Conservation (phyloP, 2,329 filamentous ascomycete species). For the Metarhizium anisopliae region DNA sequence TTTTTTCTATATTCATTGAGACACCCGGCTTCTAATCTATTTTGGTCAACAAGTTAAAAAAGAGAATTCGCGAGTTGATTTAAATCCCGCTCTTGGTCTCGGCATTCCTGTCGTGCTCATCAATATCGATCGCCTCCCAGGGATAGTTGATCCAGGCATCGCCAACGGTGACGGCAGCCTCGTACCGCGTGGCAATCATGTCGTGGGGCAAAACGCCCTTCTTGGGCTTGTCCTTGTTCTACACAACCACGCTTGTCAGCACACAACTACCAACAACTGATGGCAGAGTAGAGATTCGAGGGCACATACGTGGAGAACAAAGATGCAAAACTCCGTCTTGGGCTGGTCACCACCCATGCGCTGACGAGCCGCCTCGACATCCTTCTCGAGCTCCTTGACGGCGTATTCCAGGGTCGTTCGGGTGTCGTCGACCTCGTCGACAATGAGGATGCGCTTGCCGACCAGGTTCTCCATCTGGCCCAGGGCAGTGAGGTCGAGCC, state of each 20-base stretch:
- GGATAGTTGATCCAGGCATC: conserved; percentile 99
- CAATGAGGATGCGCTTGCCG: conserved; percentile 84
- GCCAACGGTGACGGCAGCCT: conserved; percentile 78
- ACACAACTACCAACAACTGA: neutral
- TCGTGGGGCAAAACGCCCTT: conserved; percentile 75
- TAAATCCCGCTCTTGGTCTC: conserved; percentile 20
- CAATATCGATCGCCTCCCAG: conserved; percentile 93
- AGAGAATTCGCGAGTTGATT: neutral
- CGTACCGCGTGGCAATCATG: conserved; percentile 70
- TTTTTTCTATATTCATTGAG: neutral
- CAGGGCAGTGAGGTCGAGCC: conserved; percentile 82
- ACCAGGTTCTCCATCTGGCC: conserved; percentile 80
- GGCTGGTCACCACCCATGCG: conserved; percentile 54
- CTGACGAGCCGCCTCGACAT: conserved; percentile 73
- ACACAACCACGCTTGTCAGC: conserved; percentile 1
- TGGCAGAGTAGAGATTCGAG: neutral
- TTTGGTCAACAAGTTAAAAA: neutral
- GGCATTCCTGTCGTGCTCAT: conserved; percentile 75
- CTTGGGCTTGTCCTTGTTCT: conserved; percentile 98
- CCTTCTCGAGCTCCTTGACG: conserved; percentile 87
- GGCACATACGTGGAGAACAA: conserved; percentile 76
- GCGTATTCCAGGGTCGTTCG: conserved; percentile 91
- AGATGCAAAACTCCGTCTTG: conserved; percentile 86
- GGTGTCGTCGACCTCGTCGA: conserved; percentile 94
- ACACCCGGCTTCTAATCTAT: conserved; percentile 4